Base-by-base conservation (phyloP, 805 yeast species). In the Ogataea paradorogensis region DNA sequence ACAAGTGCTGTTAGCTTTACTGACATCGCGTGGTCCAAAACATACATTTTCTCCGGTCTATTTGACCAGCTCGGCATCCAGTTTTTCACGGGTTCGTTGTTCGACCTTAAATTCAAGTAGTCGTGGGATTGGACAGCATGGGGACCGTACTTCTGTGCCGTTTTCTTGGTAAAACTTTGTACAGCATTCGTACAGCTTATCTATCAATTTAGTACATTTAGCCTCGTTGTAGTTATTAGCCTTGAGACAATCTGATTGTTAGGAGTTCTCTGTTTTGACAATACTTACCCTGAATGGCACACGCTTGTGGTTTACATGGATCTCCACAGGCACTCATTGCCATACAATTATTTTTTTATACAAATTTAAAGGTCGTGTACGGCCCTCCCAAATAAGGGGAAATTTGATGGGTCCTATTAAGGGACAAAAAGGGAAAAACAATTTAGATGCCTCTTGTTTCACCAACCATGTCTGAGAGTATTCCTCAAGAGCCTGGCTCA, bases 261-360 rank as follows among this genome's bases (percentile, higher is more conserved):
- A 6, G 25, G n/a, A 13, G 10, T 30, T 22, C 9, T n/a, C 25
- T 7, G 18, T 8, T 9, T 9, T 4, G 14, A 10, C 7, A 3
- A 9, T 25, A 65, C 78, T 18, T 58, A 76, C 82, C 69, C 60
- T 86, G 95, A 27, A 87, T 87, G 3, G 79, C 80, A 64, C 95
- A 87, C 2, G 95, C 95, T 47, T 82, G 73, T 5, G 84, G 72
- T 55, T 84, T 84, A 62, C 95, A 87, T 2, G 84, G 76, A 40
- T 69, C 73, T 15, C 29, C 34, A 24, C 38, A 39, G 10, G 29
- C 15, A 33, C 42, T 39, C 42, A 39, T 39, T 5, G 5, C 18
- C 7, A n/a, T n/a, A n/a, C n/a, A n/a, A n/a, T n/a, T n/a, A n/a
- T n/a, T n/a, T n/a, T n/a, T n/a, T n/a, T n/a, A n/a, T n/a, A n/a